These are phyloP conservation scores for Hamigera avellanea DNA, from an alignment of 495 filamentous ascomycete genomes.

Conservation along the genomic window DNA sequence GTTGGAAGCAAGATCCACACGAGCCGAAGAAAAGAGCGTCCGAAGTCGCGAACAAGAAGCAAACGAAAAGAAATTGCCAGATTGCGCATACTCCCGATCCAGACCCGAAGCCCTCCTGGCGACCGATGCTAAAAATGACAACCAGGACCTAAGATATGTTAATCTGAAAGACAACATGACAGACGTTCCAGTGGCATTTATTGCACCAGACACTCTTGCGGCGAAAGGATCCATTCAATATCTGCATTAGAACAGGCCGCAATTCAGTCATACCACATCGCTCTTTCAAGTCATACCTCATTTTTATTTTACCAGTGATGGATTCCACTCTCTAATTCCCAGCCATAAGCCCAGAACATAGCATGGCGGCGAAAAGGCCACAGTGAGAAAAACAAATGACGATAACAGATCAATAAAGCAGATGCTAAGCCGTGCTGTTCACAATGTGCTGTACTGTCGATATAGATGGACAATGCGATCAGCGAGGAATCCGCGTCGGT, in stretches of 20 bases:
- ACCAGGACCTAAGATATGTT: too few relatives aligned
- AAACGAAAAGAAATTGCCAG: neutral
- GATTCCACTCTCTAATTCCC: conserved; percentile 8
- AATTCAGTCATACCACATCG: neutral
- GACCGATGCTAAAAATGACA: too few relatives aligned
- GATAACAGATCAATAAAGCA: neutral
- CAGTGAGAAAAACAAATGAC: conserved; percentile 10
- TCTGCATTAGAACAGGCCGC: neutral
- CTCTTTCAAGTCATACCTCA: neutral
- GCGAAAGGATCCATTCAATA: neutral
- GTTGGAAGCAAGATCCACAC: too few relatives aligned
- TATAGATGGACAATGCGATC: neutral
- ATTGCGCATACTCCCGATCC: too few relatives aligned
- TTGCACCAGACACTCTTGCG: too few relatives aligned
- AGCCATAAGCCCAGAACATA: conserved; percentile 8
- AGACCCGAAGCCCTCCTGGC: too few relatives aligned
- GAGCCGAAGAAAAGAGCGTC: too few relatives aligned
- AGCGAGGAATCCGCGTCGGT: too few relatives aligned
- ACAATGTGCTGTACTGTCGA: neutral
- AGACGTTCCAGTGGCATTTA: too few relatives aligned
- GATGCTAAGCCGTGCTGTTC: neutral
- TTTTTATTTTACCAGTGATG: conserved; percentile 14
- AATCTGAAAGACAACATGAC: too few relatives aligned
- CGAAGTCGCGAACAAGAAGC: neutral
- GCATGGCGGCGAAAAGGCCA: conserved; percentile 5